Percentiles rank a stretch among this genome's conserved stretches.
Evolutionary conservation across 768 basidiomycete species (phyloP).

Genomic region (Suillus subalutaceus): DNA sequence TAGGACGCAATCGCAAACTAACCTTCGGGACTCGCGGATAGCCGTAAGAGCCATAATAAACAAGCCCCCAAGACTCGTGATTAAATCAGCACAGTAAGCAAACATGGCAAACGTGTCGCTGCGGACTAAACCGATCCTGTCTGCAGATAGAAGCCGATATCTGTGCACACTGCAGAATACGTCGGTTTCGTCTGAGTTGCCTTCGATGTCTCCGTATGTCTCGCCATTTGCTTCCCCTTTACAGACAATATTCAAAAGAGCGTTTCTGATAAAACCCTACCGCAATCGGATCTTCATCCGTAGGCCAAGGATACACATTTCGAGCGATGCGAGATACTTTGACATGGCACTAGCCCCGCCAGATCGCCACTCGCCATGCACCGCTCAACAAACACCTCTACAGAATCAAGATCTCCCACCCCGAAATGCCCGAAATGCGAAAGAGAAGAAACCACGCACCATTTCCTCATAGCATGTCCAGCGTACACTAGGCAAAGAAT

Average conservation of each 20-base stretch:
- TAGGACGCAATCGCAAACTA: constrained; percentile 64
- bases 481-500: no score
- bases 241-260: constrained; percentile 42
- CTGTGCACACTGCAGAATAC: constrained; percentile 39
- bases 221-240: constrained; percentile 19
- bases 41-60: constrained; percentile 51
- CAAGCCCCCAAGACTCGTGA: background rate
- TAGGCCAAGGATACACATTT: background rate
- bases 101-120: constrained; percentile 29
- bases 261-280: constrained; percentile 18
- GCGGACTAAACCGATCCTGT: constrained; percentile 25
- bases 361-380: background rate
- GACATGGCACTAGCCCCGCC: constrained; percentile 3
- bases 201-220: constrained; percentile 11
- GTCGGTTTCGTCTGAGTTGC: constrained; percentile 40
- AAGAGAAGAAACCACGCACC: no score
- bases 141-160: constrained; percentile 16
- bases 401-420: no score
- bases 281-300: constrained; percentile 2
- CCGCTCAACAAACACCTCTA: no score
- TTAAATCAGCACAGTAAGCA: background rate
- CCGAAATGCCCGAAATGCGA: no score
- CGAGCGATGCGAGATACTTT: constrained; percentile 16
- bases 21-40: constrained; percentile 51
- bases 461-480: no score